Conservation (phyloP, 768 basidiomycete genomes). For the Tylopilus sp. region DNA sequence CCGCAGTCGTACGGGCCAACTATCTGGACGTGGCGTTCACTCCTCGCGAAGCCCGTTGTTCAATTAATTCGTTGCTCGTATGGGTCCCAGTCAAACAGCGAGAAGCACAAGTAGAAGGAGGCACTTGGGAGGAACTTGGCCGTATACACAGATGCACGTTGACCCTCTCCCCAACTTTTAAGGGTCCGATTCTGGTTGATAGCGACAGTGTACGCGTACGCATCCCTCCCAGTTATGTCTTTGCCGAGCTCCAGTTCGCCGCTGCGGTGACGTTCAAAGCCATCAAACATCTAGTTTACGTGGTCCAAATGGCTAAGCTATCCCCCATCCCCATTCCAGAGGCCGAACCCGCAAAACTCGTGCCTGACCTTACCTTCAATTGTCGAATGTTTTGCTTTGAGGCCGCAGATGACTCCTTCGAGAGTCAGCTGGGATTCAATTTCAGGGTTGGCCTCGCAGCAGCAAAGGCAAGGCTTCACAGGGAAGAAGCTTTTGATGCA, state of each 20-base stretch:
- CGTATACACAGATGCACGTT: constrained; percentile 53
- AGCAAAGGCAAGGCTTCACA: constrained; percentile 61
- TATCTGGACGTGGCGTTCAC: constrained; percentile 19
- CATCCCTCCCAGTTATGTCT: constrained; percentile 74
- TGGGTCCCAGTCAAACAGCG: constrained; percentile 54
- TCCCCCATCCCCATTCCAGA: constrained; percentile 56
- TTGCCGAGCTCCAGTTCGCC: constrained; percentile 76
- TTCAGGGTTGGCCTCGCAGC: constrained; percentile 73
- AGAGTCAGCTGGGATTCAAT: constrained; percentile 70
- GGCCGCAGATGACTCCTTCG: constrained; percentile 81
- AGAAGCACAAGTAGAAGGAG: constrained; percentile 22
- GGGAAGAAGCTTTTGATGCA: constrained; percentile 77
- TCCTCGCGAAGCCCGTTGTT: constrained; percentile 27
- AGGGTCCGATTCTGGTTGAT: constrained; percentile 45
- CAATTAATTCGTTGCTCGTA: constrained; percentile 41
- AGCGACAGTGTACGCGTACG: constrained; percentile 69
- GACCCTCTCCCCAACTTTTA: constrained; percentile 31
- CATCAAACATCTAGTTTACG: constrained; percentile 60
- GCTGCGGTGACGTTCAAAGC: constrained; percentile 66
- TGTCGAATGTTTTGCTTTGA: constrained; percentile 69
- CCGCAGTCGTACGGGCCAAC: constrained; percentile 38
- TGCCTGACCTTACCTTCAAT: constrained; percentile 60
- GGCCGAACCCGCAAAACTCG: constrained; percentile 66
- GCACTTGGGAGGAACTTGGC: constrained; percentile 73
- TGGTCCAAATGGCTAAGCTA: constrained; percentile 52